These are phyloP conservation scores for Primulina huaijiensis DNA, from an alignment of 257 asterid genomes.

Conservation along the genomic window DNA sequence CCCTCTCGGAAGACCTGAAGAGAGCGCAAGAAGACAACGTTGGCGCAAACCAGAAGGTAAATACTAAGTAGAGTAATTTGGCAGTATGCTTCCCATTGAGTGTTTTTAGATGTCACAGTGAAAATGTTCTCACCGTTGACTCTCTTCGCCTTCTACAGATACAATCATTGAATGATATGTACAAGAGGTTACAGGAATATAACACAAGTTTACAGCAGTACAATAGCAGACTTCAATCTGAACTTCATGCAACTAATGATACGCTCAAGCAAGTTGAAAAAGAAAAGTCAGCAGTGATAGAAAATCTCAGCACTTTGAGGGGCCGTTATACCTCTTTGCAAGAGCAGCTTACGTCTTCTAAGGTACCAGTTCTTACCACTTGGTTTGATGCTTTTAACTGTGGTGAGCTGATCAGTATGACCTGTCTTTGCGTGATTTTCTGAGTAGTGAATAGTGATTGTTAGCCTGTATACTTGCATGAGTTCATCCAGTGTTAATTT, in stretches of 20 bases:
- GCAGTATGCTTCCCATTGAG: neutral
- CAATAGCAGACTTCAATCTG: conserved; percentile 82
- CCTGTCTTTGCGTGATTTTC: neutral
- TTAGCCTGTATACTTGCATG: neutral
- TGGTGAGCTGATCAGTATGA: neutral
- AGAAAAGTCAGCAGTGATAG: conserved; percentile 75
- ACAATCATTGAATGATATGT: conserved; percentile 66
- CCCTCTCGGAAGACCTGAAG: conserved; percentile 71
- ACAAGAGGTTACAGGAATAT: conserved; percentile 77
- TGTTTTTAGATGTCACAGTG: neutral
- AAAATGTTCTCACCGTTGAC: conserved; percentile 17
- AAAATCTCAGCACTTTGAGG: conserved; percentile 77
- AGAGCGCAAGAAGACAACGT: conserved; percentile 64
- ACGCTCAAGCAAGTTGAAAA: conserved; percentile 72
- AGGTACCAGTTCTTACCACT: conserved; percentile 37
- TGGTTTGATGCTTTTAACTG: neutral
- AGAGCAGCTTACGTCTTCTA: conserved; percentile 75
- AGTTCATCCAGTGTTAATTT: neutral
- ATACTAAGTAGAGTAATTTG: neutral
- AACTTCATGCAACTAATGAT: conserved; percentile 59
- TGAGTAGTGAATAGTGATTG: neutral
- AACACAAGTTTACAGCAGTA: conserved; percentile 85
- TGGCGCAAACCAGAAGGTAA: conserved; percentile 63
- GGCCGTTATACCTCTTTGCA: conserved; percentile 78
- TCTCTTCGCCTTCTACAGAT: conserved; percentile 49